These are phyloP conservation scores for Neoboletus brunneissimus DNA, from an alignment of 768 basidiomycete species.

Conservation along the genomic window DNA sequence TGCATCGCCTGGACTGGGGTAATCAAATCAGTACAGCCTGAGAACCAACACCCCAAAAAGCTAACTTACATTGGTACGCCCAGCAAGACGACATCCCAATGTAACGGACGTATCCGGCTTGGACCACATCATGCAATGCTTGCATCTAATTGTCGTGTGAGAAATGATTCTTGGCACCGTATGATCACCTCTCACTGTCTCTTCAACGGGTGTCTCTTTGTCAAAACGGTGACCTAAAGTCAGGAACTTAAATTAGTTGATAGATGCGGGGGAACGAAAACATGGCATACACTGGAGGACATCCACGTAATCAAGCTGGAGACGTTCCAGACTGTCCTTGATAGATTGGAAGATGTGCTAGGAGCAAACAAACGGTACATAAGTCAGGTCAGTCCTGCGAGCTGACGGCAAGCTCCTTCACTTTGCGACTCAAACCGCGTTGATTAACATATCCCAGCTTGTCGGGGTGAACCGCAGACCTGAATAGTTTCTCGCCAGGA, in stretches of 20 bases:
- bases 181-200: background rate
- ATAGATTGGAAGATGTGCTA: constrained; percentile 2
- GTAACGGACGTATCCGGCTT: constrained; percentile 1
- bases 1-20: constrained; percentile 1
- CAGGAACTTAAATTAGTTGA: background rate
- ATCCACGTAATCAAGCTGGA: constrained; percentile 2
- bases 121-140: background rate
- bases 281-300: background rate
- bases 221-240: background rate
- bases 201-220: background rate
- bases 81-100: constrained; percentile 4
- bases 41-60: background rate
- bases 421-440: constrained; percentile 2
- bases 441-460: background rate
- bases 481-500: constrained; percentile 1
- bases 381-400: background rate
- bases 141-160: background rate
- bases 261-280: background rate
- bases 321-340: background rate
- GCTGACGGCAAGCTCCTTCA: constrained; percentile 38
- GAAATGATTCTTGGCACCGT: background rate
- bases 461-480: constrained; percentile 1
- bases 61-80: background rate
- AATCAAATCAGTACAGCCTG: background rate
- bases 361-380: background rate